Percentiles rank a stretch among this genome's conserved stretches.
phyloP scores from a whole-genome alignment of 2,329 filamentous ascomycete genomes.

The Celoporthe dispersa region DNA sequence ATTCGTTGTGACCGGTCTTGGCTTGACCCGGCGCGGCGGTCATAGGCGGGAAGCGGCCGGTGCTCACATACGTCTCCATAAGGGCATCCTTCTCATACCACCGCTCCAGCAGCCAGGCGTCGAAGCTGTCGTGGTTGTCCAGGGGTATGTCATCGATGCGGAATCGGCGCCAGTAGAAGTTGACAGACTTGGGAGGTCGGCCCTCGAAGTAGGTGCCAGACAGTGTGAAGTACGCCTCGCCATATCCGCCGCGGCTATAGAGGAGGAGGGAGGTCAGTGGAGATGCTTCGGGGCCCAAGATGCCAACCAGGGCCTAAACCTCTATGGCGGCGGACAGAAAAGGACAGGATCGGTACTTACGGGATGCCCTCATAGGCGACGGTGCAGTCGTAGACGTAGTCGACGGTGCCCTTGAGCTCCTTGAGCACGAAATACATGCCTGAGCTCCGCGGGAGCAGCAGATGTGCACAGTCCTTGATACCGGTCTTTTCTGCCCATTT shows the following conservation, averaged over 20 bases:
- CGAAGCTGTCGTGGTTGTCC: slow-evolving; percentile 74
- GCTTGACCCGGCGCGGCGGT: slow-evolving; percentile 47
- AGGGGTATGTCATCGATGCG: slow-evolving; percentile 80
- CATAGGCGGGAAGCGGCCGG: slow-evolving; percentile 78
- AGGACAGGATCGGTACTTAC: slow-evolving; percentile 57
- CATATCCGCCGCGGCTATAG: slow-evolving; percentile 73
- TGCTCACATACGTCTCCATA: slow-evolving; percentile 79
- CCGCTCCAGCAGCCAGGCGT: slow-evolving; percentile 79
- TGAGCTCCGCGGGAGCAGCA: slow-evolving; percentile 79
- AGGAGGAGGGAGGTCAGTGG: not conserved
- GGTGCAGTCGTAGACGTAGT: slow-evolving; percentile 91
- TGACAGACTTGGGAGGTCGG: slow-evolving; percentile 89
- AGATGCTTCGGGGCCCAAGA: not conserved
- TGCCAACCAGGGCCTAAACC: not conserved
- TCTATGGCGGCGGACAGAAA: not conserved
- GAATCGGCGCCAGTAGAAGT: slow-evolving; percentile 95
- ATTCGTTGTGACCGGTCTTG: slow-evolving; percentile 39
- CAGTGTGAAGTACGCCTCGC: slow-evolving; percentile 89
- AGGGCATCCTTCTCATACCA: slow-evolving; percentile 94
- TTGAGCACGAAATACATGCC: slow-evolving; percentile 80
- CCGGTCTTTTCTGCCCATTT: slow-evolving; percentile 79
- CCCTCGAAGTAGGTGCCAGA: slow-evolving; percentile 88
- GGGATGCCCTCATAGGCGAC: slow-evolving; percentile 93
- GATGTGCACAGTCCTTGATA: slow-evolving; percentile 72
- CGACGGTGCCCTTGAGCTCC: slow-evolving; percentile 73